Base-by-base conservation (phyloP, 2,329 filamentous ascomycete species). In the Epichloe gansuensis region DNA sequence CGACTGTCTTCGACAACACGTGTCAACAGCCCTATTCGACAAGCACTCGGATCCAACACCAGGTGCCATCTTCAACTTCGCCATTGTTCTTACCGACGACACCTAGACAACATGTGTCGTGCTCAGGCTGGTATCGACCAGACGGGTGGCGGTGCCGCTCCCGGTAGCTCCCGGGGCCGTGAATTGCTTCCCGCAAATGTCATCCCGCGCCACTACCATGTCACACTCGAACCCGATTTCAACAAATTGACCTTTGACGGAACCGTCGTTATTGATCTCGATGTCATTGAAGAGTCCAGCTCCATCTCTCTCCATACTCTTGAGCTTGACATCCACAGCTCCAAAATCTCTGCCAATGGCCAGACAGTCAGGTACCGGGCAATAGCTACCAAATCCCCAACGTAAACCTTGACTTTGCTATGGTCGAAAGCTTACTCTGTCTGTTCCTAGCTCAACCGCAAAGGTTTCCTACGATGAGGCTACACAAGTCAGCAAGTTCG, bases 101-200 rank as follows among this genome's bases (percentile, higher is more conserved):
- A 75, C 65, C 34, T 48, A 4, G 51, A 54, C 39, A 75, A 73
- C 61, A 91, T 90, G 82, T 87, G 85, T 70, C 80, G 78, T 58
- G 61, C 63, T 47, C 67, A 67, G 41, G 63, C 65, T 40, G 60
- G 58, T 42, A 58, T 62, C 59, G 68, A 67, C 40, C 57, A 60
- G 60, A 63, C 63, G 52, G 62, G 66, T 57, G 65, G 63, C 53
- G 64, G 64, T 51, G 55, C 53, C 15, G 52, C 55, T 49, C 41
- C 58, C 21, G 47, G 52, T 21, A 51, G 45, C 31, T 36, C 51
- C 45, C 70, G 63, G 17, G 61, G 58, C 40, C 84, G 91, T 61
- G 86, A 95, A 74, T 84, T 97, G 58, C 77, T 97, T 61, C 93
- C 91, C 50, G 82, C 84, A 70, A 95, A 96, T 64, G 89, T 96